A percentile compares a stretch with the other conserved stretches of the same genome.
These are phyloP conservation scores for Amanita rubescens DNA, from an alignment of 768 basidiomycete species.

Conservation along the genomic window DNA sequence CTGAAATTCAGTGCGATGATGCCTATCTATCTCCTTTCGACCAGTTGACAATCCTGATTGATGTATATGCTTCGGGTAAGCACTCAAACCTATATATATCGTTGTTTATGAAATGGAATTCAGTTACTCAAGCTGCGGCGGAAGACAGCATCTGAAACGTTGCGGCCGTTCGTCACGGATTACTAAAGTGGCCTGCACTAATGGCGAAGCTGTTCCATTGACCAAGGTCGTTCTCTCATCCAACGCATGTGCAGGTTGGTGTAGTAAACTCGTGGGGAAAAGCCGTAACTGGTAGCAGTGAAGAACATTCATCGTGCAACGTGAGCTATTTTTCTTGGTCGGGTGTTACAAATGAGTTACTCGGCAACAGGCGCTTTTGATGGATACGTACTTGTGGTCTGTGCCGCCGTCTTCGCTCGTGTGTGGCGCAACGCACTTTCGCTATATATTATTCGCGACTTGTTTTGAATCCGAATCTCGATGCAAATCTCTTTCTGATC, in stretches of 20 bases:
- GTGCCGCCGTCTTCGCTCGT: conserved; percentile 33
- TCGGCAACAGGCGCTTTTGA: conserved; percentile 14
- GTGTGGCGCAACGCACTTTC: conserved; percentile 40
- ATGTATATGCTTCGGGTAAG: conserved; percentile 34
- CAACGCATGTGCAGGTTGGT: conserved; percentile 21
- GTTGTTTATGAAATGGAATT: neutral
- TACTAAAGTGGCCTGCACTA: conserved; percentile 21
- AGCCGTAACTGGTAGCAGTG: conserved; percentile 10
- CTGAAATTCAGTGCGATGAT: conserved; percentile 11
- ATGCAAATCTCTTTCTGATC: conserved; percentile 10
- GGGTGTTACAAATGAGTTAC: neutral
- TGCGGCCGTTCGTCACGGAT: conserved; percentile 35
- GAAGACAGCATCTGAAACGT: conserved; percentile 34
- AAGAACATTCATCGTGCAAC: conserved; percentile 21
- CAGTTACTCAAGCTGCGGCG: conserved; percentile 38
- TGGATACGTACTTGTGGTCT: conserved; percentile 19
- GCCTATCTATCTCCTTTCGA: conserved; percentile 22
- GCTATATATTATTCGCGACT: conserved; percentile 38
- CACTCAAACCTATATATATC: neutral
- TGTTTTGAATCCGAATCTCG: conserved; percentile 24
- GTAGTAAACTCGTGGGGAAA: conserved; percentile 24
- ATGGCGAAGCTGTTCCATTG: conserved; percentile 17
- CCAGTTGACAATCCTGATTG: conserved; percentile 31
- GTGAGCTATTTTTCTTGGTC: conserved; percentile 17
- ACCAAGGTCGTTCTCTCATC: conserved; percentile 29